phyloP scores from a whole-genome alignment of 2,329 filamentous ascomycete genomes.

The Conoideocrella luteorostrata region DNA sequence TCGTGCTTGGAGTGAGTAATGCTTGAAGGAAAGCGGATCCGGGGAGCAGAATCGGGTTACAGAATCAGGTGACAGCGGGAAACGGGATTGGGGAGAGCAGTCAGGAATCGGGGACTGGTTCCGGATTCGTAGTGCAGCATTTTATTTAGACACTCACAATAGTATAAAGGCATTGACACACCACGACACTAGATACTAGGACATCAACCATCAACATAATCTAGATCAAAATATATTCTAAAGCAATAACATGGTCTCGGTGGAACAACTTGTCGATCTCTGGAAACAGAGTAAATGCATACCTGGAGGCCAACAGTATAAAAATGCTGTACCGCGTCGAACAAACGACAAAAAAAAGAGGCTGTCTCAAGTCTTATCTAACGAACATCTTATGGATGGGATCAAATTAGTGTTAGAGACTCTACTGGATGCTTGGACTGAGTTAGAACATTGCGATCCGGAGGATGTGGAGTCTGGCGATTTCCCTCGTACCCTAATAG shows the following conservation, averaged over 20 bases:
- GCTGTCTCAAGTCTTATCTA: background rate
- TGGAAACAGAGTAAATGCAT: background rate
- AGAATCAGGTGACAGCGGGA: background rate
- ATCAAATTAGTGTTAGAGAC: background rate
- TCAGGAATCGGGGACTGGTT: background rate
- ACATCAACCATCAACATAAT: background rate
- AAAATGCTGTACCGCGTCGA: background rate
- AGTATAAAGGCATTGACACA: too few species aligned
- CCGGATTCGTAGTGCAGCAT: background rate
- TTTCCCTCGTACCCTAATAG: background rate
- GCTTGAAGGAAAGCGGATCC: too few species aligned
- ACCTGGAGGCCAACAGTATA: background rate
- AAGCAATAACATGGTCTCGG: background rate
- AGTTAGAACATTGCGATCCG: background rate
- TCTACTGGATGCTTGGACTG: background rate
- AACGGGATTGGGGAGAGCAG: background rate
- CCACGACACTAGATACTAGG: too few species aligned
- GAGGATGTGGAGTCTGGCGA: background rate
- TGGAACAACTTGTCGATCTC: background rate
- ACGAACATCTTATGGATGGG: background rate
- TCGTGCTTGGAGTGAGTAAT: background rate
- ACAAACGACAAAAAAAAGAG: background rate
- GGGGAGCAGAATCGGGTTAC: background rate
- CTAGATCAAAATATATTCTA: background rate
- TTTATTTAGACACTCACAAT: background rate